Evolutionary conservation across 2,329 filamentous ascomycete species (phyloP).

Genomic region (Pseudonectria buxi): DNA sequence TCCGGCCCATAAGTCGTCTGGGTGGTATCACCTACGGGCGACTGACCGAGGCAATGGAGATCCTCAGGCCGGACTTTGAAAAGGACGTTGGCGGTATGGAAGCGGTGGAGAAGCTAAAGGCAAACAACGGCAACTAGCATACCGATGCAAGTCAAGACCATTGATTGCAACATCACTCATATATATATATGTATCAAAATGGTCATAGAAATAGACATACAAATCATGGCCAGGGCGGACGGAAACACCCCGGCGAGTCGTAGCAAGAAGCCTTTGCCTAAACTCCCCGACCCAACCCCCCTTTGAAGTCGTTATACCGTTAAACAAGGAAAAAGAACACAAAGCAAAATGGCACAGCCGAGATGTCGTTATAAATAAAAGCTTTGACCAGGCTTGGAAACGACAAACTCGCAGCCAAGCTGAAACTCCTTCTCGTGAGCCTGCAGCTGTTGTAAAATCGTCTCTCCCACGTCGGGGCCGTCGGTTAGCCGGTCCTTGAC

Average conservation of each 20-base stretch:
- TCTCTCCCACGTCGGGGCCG: constrained; percentile 55
- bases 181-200: constrained; percentile 3
- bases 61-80: constrained; percentile 56
- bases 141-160: background rate
- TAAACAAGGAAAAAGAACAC: constrained; percentile 4
- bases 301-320: no score
- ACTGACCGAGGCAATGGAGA: constrained; percentile 61
- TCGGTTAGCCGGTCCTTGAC: constrained; percentile 82
- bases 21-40: constrained; percentile 84
- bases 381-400: constrained; percentile 61
- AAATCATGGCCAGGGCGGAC: background rate
- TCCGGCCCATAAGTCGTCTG: constrained; percentile 69
- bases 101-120: constrained; percentile 46
- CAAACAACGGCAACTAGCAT: constrained; percentile 10
- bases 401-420: constrained; percentile 73
- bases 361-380: constrained; percentile 37
- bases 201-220: background rate
- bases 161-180: background rate
- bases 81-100: constrained; percentile 47
- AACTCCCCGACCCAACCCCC: no score
- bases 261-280: no score
- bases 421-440: constrained; percentile 57
- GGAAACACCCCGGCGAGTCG: no score
- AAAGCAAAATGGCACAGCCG: constrained; percentile 3
- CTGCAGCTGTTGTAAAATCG: constrained; percentile 62